Percentiles rank a stretch among this genome's conserved stretches.
Evolutionary conservation across 352 stramenopile genomes (phyloP).

Genomic region (Phytopythium cucurbitacearum): DNA sequence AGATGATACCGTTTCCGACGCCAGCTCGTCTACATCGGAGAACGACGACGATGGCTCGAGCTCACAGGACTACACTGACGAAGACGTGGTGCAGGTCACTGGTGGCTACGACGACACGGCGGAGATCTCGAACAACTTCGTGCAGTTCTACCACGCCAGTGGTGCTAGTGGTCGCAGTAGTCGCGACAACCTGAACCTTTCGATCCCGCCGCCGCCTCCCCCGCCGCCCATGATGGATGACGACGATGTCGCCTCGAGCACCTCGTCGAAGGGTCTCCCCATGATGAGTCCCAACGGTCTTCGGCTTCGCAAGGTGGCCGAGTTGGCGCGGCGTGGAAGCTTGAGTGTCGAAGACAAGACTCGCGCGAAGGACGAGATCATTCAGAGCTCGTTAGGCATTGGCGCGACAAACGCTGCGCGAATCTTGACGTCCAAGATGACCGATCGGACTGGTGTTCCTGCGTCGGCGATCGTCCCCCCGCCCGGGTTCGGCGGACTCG

Average conservation of each 20-base stretch:
- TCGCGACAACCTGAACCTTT: slow-evolving; percentile 24
- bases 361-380: slow-evolving; percentile 83
- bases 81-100: slow-evolving; percentile 59
- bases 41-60: slow-evolving; percentile 44
- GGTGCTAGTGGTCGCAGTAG: slow-evolving; percentile 17
- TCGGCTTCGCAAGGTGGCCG: slow-evolving; percentile 69
- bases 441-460: slow-evolving; percentile 20
- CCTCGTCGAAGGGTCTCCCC: slow-evolving; percentile 56
- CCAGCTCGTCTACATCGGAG: slow-evolving; percentile 45
- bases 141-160: slow-evolving; percentile 74
- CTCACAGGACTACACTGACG: slow-evolving; percentile 58
- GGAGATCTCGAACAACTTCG: slow-evolving; percentile 67
- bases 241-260: slow-evolving; percentile 53
- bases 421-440: slow-evolving; percentile 52
- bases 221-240: slow-evolving; percentile 60
- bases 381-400: slow-evolving; percentile 79
- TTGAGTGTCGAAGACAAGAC: slow-evolving; percentile 84
- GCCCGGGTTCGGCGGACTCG: slow-evolving; percentile 42
- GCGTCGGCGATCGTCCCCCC: slow-evolving; percentile 22
- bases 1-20: slow-evolving; percentile 42
- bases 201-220: slow-evolving; percentile 61
- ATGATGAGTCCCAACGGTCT: slow-evolving; percentile 85
- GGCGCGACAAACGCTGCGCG: slow-evolving; percentile 55
- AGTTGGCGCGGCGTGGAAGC: slow-evolving; percentile 70
- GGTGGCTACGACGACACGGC: slow-evolving; percentile 55